phyloP scores from a whole-genome alignment of 2,329 filamentous ascomycete species.

The Magnaporthales sp. region DNA sequence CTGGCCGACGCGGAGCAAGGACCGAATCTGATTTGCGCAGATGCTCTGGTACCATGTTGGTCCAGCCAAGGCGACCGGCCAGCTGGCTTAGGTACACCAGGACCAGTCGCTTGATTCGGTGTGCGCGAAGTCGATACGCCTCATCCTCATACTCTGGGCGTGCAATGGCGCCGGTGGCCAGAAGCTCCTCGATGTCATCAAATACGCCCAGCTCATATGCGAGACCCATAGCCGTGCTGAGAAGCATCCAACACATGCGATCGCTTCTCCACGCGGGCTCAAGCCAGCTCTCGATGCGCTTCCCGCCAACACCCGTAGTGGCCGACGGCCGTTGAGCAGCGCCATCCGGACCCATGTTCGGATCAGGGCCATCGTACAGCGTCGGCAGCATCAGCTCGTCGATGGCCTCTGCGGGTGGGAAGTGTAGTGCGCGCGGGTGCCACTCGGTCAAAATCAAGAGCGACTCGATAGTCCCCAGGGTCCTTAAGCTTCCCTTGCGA shows the following conservation, averaged over 20 bases:
- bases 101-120: conserved; percentile 76
- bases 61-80: conserved; percentile 86
- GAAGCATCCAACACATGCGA: conserved; percentile 95
- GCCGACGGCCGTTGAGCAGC: conserved; percentile 22
- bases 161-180: conserved; percentile 49
- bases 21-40: conserved; percentile 49
- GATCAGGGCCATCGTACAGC: conserved; percentile 34
- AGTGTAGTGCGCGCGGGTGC: conserved; percentile 91
- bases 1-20: conserved; percentile 36
- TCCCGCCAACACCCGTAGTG: conserved; percentile 57
- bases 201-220: conserved; percentile 95
- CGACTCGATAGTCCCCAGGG: conserved; percentile 88
- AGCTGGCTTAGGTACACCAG: conserved; percentile 89
- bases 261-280: conserved; percentile 93
- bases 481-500: conserved; percentile 71
- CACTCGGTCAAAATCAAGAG: conserved; percentile 92
- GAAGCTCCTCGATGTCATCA: conserved; percentile 71
- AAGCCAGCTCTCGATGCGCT: conserved; percentile 88
- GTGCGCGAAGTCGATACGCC: conserved; percentile 65
- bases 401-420: conserved; percentile 71
- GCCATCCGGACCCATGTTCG: background rate
- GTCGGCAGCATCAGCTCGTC: conserved; percentile 59
- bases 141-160: conserved; percentile 65
- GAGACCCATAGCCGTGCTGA: conserved; percentile 82
- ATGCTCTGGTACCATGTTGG: conserved; percentile 78